phyloP scores from a whole-genome alignment of 768 basidiomycete species.

The Saitozyma sp. region DNA sequence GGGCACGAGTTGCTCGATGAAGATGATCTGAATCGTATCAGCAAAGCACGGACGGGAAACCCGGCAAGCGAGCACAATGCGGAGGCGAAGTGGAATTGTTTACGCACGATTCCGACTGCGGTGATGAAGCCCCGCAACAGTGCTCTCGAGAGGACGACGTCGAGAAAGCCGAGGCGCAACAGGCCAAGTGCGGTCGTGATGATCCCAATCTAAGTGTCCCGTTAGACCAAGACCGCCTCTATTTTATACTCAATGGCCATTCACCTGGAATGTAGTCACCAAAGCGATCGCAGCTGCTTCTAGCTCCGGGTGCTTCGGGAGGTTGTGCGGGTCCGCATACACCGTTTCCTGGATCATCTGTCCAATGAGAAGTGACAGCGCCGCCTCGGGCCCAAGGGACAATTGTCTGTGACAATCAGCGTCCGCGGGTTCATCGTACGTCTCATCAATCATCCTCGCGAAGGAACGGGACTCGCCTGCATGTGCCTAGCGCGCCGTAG shows the following conservation, averaged over 20 bases:
- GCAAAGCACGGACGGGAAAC: too few relatives aligned
- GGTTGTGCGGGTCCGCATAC: slow-evolving; percentile 57
- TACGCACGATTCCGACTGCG: slow-evolving; percentile 59
- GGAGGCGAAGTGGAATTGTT: neutral
- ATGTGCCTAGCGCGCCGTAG: slow-evolving; percentile 87
- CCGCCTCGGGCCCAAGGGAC: slow-evolving; percentile 73
- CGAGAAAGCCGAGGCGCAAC: slow-evolving; percentile 85
- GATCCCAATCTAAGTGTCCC: slow-evolving; percentile 66
- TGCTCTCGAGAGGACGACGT: slow-evolving; percentile 87
- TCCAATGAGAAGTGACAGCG: slow-evolving; percentile 80
- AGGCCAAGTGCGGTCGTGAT: slow-evolving; percentile 84
- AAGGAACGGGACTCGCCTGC: slow-evolving; percentile 38
- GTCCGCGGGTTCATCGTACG: neutral
- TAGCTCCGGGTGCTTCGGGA: slow-evolving; percentile 56
- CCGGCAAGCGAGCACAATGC: neutral
- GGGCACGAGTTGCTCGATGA: slow-evolving; percentile 70
- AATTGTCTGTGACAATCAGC: slow-evolving; percentile 38
- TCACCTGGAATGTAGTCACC: slow-evolving; percentile 78
- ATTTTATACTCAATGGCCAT: slow-evolving; percentile 13
- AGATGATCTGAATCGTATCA: slow-evolving; percentile 68
- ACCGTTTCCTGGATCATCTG: slow-evolving; percentile 76
- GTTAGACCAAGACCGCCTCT: neutral
- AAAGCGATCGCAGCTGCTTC: slow-evolving; percentile 71
- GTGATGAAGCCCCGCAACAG: slow-evolving; percentile 83
- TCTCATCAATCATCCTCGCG: neutral